These are phyloP conservation scores for Exophiala aquamarina DNA, from an alignment of 2,329 filamentous ascomycete species.

Conservation along the genomic window DNA sequence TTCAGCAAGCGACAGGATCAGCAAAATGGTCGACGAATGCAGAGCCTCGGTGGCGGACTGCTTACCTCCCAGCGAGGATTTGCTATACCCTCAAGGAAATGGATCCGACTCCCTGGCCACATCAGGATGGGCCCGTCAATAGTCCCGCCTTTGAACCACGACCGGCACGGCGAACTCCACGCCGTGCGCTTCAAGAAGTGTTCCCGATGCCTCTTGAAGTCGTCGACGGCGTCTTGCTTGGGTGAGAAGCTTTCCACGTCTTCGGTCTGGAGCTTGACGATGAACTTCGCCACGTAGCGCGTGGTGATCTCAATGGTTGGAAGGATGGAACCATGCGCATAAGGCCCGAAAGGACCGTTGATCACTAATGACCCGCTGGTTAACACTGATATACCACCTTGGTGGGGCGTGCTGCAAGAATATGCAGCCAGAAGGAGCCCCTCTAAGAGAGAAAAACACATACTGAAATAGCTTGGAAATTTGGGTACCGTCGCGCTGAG, in stretches of 20 bases:
- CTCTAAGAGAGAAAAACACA: not conserved
- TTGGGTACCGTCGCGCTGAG: slow-evolving; percentile 33
- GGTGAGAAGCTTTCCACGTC: slow-evolving; percentile 45
- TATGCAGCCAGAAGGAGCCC: slow-evolving; percentile 31
- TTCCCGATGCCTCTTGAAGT: slow-evolving; percentile 47
- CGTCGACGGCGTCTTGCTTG: slow-evolving; percentile 42
- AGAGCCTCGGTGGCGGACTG: too few species aligned
- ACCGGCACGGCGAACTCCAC: slow-evolving; percentile 39
- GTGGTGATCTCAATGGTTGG: slow-evolving; percentile 17
- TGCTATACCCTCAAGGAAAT: slow-evolving; percentile 34
- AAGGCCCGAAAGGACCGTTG: slow-evolving; percentile 32
- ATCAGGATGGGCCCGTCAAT: slow-evolving; percentile 36
- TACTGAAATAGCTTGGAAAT: slow-evolving; percentile 35
- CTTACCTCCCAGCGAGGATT: slow-evolving; percentile 43
- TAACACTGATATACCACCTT: slow-evolving; percentile 44
- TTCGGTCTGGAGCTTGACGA: slow-evolving; percentile 49
- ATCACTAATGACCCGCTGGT: slow-evolving; percentile 22
- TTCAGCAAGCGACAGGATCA: too few species aligned
- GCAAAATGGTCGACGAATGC: too few species aligned
- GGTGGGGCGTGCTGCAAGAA: slow-evolving; percentile 29
- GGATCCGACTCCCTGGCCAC: slow-evolving; percentile 40
- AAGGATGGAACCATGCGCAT: slow-evolving; percentile 28
- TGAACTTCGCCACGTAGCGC: slow-evolving; percentile 43
- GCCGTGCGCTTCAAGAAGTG: slow-evolving; percentile 42
- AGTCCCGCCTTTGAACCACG: slow-evolving; percentile 49